Percentiles rank a stretch among this genome's conserved stretches.
Conservation (phyloP, 2,329 filamentous ascomycete genomes). For the Ambrosiella beaveri region DNA sequence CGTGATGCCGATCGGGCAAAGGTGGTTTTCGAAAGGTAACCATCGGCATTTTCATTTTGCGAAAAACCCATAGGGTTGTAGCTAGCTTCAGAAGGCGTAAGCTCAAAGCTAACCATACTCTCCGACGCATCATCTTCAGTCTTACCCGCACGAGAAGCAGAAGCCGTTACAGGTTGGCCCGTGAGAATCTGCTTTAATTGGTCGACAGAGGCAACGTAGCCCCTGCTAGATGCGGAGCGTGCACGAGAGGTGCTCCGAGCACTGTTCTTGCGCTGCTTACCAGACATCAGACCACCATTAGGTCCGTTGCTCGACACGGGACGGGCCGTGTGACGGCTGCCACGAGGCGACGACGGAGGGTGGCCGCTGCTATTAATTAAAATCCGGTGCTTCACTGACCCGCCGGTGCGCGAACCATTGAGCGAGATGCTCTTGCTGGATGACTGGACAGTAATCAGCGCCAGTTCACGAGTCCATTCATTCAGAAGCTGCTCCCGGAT, state of each 20-base stretch:
- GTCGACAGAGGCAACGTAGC: constrained; percentile 41
- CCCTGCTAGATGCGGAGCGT: constrained; percentile 27
- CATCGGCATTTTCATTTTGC: constrained; percentile 6
- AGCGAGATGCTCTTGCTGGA: constrained; percentile 57
- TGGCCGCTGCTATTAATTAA: constrained; percentile 35
- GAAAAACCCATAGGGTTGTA: constrained; percentile 29
- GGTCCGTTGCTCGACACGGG: constrained; percentile 28
- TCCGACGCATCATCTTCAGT: constrained; percentile 34
- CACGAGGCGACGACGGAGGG: constrained; percentile 19
- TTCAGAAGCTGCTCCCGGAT: constrained; percentile 61
- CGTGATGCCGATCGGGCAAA: constrained; percentile 21
- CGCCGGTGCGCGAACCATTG: constrained; percentile 52
- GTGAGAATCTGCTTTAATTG: constrained; percentile 45
- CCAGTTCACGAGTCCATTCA: constrained; percentile 64
- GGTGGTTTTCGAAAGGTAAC: constrained; percentile 16
- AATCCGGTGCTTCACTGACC: constrained; percentile 35
- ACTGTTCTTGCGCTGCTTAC: constrained; percentile 36
- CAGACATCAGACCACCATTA: constrained; percentile 19
- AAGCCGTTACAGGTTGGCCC: constrained; percentile 26
- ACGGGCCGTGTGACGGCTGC: constrained; percentile 33
- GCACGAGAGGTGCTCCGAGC: constrained; percentile 34
- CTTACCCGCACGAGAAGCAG: constrained; percentile 20
- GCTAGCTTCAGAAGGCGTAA: constrained; percentile 48
- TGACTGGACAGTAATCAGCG: constrained; percentile 50
- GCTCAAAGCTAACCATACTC: constrained; percentile 55